Evolutionary conservation across 192 early-diverging fungal species (phyloP).

Genomic region (Helicostylum pulchrum): DNA sequence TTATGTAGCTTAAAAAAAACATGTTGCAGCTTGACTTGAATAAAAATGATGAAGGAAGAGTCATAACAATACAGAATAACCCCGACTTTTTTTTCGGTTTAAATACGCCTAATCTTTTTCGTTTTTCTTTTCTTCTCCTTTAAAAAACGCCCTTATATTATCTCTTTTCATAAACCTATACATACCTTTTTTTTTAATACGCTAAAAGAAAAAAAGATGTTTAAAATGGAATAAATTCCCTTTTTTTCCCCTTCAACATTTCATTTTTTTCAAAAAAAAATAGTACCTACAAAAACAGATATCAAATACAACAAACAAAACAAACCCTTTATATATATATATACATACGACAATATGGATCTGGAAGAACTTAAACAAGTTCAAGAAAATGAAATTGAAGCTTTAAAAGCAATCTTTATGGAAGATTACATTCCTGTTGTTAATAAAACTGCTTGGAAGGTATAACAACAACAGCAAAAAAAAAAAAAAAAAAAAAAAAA

Average conservation of each 20-base stretch:
- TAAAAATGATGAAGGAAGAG: too few relatives aligned
- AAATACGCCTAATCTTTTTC: too few relatives aligned
- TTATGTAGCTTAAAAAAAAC: conserved; percentile 58
- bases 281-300: background rate
- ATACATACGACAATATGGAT: conserved; percentile 20
- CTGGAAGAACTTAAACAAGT: conserved; percentile 53
- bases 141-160: too few relatives aligned
- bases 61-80: too few relatives aligned
- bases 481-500: conserved; percentile 1
- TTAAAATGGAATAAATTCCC: conserved; percentile 1
- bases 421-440: conserved; percentile 50
- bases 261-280: conserved; percentile 10
- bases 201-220: background rate
- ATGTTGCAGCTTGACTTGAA: too few relatives aligned
- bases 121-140: too few relatives aligned
- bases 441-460: conserved; percentile 53
- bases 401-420: conserved; percentile 63
- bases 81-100: too few relatives aligned
- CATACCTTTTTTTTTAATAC: background rate
- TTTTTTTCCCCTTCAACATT: background rate
- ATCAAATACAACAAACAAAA: background rate
- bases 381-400: conserved; percentile 72
- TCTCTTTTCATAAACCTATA: background rate
- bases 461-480: background rate
- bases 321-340: background rate